Percentiles rank a stretch among this genome's conserved stretches.
Evolutionary conservation across 495 filamentous ascomycete genomes (phyloP).

Genomic region (Lepidopterella palustris): DNA sequence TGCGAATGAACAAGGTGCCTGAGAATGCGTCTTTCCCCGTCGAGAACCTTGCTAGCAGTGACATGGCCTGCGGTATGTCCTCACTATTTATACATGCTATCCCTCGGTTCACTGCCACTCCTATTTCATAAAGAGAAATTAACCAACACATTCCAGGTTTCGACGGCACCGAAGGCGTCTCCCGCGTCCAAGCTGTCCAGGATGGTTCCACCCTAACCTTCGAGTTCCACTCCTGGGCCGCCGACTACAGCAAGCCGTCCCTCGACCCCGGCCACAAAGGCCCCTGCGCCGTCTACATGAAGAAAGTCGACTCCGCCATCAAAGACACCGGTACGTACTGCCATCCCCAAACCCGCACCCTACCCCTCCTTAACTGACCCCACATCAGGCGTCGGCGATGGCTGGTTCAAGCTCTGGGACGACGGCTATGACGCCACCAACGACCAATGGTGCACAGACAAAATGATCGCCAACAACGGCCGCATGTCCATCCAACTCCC

Average conservation of each 20-base stretch:
- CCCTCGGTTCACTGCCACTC: not conserved
- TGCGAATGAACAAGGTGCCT: conserved; percentile 55
- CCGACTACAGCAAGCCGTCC: conserved; percentile 47
- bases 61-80: conserved; percentile 65
- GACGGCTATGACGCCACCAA: conserved; percentile 51
- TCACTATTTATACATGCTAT: not conserved
- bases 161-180: conserved; percentile 49
- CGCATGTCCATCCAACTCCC: conserved; percentile 55
- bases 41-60: conserved; percentile 43
- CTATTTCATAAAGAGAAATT: not conserved
- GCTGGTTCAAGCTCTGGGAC: conserved; percentile 78
- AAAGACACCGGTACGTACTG: conserved; percentile 20
- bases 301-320: conserved; percentile 40
- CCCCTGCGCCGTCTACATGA: conserved; percentile 68
- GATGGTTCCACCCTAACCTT: conserved; percentile 54
- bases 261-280: conserved; percentile 61
- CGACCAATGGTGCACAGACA: conserved; percentile 61
- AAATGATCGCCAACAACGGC: conserved; percentile 58
- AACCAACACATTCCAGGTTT: conserved; percentile 39
- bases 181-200: conserved; percentile 51
- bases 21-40: conserved; percentile 49
- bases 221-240: conserved; percentile 55
- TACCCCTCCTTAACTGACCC: conserved; percentile 28
- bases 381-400: conserved; percentile 46
- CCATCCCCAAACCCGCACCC: not conserved